A percentile compares a stretch with the other conserved stretches of the same genome.
phyloP scores from a whole-genome alignment of 78 protist species.

The Dictyostelium purpureum region DNA sequence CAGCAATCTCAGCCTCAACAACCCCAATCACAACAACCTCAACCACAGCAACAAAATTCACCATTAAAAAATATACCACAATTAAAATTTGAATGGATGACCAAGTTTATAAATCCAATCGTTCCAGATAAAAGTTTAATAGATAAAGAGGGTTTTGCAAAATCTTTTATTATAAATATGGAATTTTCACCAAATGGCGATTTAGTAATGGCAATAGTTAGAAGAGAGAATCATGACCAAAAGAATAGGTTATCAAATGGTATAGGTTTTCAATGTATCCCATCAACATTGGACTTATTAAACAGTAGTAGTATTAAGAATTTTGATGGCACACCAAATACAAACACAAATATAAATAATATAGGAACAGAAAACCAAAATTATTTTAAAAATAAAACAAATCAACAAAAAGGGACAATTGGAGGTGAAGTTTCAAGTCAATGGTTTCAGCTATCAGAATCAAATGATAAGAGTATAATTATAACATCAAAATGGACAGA shows the following conservation, averaged over 20 bases:
- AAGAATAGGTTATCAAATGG: constrained; percentile 23
- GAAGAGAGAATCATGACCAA: constrained; percentile 32
- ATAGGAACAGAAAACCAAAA: neutral
- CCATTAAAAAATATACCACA: constrained; percentile 27
- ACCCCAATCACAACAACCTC: no score
- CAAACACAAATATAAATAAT: neutral
- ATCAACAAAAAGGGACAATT: neutral
- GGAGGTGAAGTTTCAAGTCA: constrained; percentile 31
- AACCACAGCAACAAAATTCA: no score
- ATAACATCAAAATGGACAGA: constrained; percentile 48
- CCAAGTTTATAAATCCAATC: constrained; percentile 26
- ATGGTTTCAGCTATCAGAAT: constrained; percentile 42
- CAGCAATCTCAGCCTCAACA: no score
- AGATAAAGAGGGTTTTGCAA: constrained; percentile 55
- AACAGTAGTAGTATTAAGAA: neutral
- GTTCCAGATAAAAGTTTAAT: constrained; percentile 53
- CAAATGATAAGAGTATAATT: neutral
- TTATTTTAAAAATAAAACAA: neutral
- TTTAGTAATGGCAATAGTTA: constrained; percentile 46
- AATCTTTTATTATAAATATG: constrained; percentile 47
- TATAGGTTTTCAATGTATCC: constrained; percentile 37
- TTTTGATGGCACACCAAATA: neutral
- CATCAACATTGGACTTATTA: constrained; percentile 20
- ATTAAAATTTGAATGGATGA: constrained; percentile 63
- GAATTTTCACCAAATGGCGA: constrained; percentile 59